A percentile compares a stretch with the other conserved stretches of the same genome.
Conservation (phyloP, 129 eudicot genomes). For the Tagetes patula region DNA sequence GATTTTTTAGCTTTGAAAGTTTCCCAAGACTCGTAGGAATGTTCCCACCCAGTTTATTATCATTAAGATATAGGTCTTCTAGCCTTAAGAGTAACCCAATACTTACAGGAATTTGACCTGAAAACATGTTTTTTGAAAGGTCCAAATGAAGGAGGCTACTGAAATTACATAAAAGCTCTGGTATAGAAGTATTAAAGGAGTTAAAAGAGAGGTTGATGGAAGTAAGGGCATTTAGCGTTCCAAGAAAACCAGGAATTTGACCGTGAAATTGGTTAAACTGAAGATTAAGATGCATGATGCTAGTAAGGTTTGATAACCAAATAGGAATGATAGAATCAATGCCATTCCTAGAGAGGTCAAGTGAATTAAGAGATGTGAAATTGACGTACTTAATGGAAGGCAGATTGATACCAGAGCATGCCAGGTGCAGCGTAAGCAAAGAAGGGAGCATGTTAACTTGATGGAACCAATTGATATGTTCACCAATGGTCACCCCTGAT, state of each 20-base stretch:
- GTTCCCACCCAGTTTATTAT: constrained; percentile 3
- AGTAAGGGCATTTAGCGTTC: neutral
- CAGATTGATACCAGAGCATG: neutral
- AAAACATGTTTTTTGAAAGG: neutral
- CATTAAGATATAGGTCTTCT: neutral
- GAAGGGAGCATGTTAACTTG: neutral
- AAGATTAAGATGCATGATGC: constrained; percentile 4
- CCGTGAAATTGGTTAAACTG: neutral
- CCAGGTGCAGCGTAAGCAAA: neutral
- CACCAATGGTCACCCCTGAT: neutral
- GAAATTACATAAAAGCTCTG: neutral
- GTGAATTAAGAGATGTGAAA: constrained; percentile 9
- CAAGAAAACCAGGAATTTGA: neutral
- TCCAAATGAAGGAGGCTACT: neutral
- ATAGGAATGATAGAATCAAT: neutral
- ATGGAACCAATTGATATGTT: neutral
- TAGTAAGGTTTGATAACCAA: constrained; percentile 1
- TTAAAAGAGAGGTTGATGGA: neutral
- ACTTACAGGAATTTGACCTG: neutral
- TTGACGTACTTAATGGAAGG: neutral
- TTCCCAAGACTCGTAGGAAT: neutral
- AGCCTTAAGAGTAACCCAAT: neutral
- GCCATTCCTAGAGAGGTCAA: neutral
- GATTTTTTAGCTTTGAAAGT: constrained; percentile 1
- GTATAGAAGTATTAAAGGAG: neutral